Evolutionary conservation across 2,329 filamentous ascomycete species (phyloP).

Genomic region (Torrubiellomyces zombiae): DNA sequence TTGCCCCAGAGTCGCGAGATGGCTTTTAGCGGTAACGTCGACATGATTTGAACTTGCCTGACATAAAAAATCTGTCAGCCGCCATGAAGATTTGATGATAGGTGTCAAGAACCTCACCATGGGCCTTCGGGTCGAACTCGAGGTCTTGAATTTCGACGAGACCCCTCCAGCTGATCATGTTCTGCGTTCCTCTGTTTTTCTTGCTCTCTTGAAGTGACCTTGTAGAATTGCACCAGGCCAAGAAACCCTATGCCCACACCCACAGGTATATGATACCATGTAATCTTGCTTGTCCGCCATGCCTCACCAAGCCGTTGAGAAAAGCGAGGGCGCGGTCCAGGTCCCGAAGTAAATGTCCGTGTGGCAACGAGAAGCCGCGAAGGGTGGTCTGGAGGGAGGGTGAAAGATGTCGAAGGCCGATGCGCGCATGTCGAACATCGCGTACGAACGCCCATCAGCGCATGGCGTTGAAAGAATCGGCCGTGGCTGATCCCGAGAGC

Average conservation of each 20-base stretch:
- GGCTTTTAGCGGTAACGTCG: conserved; percentile 77
- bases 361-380: conserved; percentile 9
- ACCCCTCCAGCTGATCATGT: conserved; percentile 30
- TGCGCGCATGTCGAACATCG: conserved; percentile 13
- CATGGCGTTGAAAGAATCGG: conserved; percentile 15
- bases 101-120: conserved; percentile 36
- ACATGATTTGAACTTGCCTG: conserved; percentile 84
- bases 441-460: conserved; percentile 12
- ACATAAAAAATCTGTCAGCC: neutral
- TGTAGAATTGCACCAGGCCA: conserved; percentile 70
- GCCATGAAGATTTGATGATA: neutral
- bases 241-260: conserved; percentile 74
- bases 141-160: no score
- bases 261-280: conserved; percentile 85
- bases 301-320: conserved; percentile 33
- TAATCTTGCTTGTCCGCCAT: conserved; percentile 39
- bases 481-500: conserved; percentile 18
- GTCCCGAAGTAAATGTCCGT: conserved; percentile 17
- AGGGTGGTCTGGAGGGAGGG: conserved; percentile 8
- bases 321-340: conserved; percentile 31
- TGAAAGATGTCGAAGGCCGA: conserved; percentile 4
- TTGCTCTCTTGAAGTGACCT: conserved; percentile 42
- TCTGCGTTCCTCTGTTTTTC: conserved; percentile 30
- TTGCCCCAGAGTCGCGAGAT: conserved; percentile 77
- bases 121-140: conserved; percentile 69